Conservation (phyloP, 2,329 filamentous ascomycete species). For the Pseudopyrenochaeta lycopersici region DNA sequence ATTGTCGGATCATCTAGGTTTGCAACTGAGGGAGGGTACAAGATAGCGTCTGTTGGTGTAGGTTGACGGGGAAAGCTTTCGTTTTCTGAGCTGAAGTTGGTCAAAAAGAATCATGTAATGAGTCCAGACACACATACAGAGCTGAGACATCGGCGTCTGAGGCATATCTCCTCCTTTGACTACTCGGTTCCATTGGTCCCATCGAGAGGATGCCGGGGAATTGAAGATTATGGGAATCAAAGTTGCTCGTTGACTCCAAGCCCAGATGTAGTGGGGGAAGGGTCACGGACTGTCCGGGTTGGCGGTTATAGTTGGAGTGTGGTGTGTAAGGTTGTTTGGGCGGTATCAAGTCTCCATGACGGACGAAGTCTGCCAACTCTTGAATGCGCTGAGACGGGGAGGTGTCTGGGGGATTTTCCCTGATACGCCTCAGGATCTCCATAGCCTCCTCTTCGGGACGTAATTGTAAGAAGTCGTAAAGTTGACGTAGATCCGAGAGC, state of each 20-base stretch:
- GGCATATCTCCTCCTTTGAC: constrained; percentile 35
- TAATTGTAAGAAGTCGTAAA: constrained; percentile 42
- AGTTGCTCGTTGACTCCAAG: constrained; percentile 27
- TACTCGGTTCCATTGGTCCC: constrained; percentile 27
- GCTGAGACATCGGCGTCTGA: constrained; percentile 35
- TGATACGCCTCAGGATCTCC: constrained; percentile 38
- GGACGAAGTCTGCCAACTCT: constrained; percentile 35
- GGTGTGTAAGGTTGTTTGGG: constrained; percentile 11
- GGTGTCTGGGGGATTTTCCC: constrained; percentile 24
- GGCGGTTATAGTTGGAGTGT: constrained; percentile 6
- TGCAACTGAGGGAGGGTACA: constrained; percentile 19
- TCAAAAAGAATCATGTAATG: constrained; percentile 28
- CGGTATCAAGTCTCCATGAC: constrained; percentile 22
- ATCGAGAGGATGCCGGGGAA: constrained; percentile 27
- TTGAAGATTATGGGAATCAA: constrained; percentile 20
- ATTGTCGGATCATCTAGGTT: constrained; percentile 8
- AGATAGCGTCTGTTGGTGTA: constrained; percentile 33
- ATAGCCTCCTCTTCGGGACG: constrained; percentile 42
- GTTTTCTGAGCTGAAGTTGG: constrained; percentile 41
- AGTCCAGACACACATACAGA: constrained; percentile 29
- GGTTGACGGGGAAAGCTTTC: constrained; percentile 19
- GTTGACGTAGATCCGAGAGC: constrained; percentile 39
- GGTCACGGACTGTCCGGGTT: constrained; percentile 23
- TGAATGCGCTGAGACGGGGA: constrained; percentile 34
- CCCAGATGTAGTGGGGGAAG: constrained; percentile 41